These are phyloP conservation scores for Ophiobolus disseminans DNA, from an alignment of 2,329 filamentous ascomycete genomes.

Conservation along the genomic window DNA sequence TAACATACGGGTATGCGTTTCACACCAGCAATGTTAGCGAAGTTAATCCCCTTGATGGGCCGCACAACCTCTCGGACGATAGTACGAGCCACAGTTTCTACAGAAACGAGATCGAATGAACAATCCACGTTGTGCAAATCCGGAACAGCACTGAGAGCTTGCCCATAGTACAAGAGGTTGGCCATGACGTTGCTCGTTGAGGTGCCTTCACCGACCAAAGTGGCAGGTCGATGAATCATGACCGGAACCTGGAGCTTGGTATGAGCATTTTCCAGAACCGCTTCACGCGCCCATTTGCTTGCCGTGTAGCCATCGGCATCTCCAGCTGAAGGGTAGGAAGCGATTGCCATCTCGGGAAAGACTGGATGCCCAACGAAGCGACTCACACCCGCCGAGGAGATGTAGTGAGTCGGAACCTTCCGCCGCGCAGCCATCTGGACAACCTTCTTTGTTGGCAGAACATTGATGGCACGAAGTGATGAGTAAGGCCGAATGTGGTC, in stretches of 20 bases:
- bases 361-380: neutral
- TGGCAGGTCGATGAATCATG: neutral
- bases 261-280: constrained; percentile 3
- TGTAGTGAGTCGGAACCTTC: constrained; percentile 13
- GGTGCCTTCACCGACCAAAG: neutral
- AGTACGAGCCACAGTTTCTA: neutral
- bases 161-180: neutral
- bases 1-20: neutral
- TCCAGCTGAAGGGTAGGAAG: neutral
- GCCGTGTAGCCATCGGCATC: constrained; percentile 7
- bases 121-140: neutral
- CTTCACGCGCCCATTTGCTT: constrained; percentile 8
- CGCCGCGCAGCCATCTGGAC: neutral
- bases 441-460: constrained; percentile 9
- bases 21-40: neutral
- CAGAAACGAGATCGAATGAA: neutral
- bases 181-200: neutral
- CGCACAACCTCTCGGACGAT: neutral
- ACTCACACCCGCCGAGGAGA: constrained; percentile 9
- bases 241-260: neutral
- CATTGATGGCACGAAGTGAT: constrained; percentile 5
- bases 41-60: neutral
- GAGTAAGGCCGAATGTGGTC: constrained; percentile 11
- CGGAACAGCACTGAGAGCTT: neutral
- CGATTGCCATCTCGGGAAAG: constrained; percentile 5